phyloP scores from a whole-genome alignment of 2,329 filamentous ascomycete genomes.

The Neurospora sp. region DNA sequence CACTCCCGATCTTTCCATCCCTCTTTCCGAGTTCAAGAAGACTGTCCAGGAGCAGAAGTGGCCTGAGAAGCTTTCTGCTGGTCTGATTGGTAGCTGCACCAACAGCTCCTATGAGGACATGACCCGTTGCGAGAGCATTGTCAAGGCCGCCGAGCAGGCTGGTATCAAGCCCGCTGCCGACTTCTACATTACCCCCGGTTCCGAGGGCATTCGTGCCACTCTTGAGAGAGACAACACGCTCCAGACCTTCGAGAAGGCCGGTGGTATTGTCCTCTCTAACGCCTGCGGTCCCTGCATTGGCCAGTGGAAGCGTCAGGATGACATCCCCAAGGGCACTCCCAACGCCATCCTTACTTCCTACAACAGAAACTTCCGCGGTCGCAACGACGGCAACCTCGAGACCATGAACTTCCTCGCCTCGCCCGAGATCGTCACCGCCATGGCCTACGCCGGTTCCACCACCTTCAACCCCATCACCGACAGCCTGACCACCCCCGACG shows the following conservation, averaged over 20 bases:
- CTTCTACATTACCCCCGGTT: slow-evolving; percentile 94
- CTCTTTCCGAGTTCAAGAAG: slow-evolving; percentile 80
- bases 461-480: slow-evolving; percentile 97
- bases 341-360: slow-evolving; percentile 97
- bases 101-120: slow-evolving; percentile 99
- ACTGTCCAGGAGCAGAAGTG: slow-evolving; percentile 76
- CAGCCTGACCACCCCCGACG: slow-evolving; percentile 66
- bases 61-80: slow-evolving; percentile 85
- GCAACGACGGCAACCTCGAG: slow-evolving; percentile 90
- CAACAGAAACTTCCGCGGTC: slow-evolving; percentile 95
- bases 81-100: slow-evolving; percentile 94
- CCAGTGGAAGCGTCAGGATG: slow-evolving; percentile 89
- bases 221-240: slow-evolving; percentile 83
- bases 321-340: slow-evolving; percentile 68
- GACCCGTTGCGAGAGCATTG: slow-evolving; percentile 86
- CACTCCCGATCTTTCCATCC: slow-evolving; percentile 89
- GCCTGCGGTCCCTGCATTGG: slow-evolving; percentile 92
- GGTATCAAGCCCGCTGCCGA: slow-evolving; percentile 81
- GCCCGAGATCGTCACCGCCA: slow-evolving; percentile 91
- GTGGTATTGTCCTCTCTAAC: slow-evolving; percentile 84
- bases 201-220: slow-evolving; percentile 92
- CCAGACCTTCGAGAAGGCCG: slow-evolving; percentile 73
- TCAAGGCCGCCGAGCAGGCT: slow-evolving; percentile 83
- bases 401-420: slow-evolving; percentile 99
- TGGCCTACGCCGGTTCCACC: slow-evolving; percentile 84